These are phyloP conservation scores for Prunus mume DNA, from an alignment of 306 rosid species.

Conservation along the genomic window DNA sequence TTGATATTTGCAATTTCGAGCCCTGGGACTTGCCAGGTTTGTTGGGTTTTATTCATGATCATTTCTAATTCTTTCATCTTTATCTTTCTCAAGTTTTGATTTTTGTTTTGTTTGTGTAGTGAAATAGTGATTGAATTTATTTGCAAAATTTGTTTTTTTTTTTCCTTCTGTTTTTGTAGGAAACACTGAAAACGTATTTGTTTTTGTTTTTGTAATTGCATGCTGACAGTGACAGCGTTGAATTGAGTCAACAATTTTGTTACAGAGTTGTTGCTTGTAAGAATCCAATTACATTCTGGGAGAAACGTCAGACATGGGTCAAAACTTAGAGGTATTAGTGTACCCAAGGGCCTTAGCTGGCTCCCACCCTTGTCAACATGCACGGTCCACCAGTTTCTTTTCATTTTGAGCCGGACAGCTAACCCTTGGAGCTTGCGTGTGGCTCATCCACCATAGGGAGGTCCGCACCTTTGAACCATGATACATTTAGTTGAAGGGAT, in stretches of 20 bases:
- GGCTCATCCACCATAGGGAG: background rate
- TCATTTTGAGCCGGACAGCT: background rate
- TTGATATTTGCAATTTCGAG: slow-evolving; percentile 79
- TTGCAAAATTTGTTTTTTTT: background rate
- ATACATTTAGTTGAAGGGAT: background rate
- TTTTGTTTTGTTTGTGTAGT: background rate
- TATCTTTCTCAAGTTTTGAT: background rate
- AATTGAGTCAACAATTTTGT: background rate
- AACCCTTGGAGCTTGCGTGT: background rate
- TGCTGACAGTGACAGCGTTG: background rate
- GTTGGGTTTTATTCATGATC: background rate
- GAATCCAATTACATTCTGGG: background rate
- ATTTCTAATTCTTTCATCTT: background rate
- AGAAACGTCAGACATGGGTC: no score
- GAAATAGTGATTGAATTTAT: background rate
- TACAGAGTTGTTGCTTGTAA: no score
- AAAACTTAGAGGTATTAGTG: no score
- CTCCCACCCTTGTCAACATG: no score
- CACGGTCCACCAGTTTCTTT: background rate
- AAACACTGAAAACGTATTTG: background rate
- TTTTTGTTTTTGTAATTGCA: background rate
- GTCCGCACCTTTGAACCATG: background rate
- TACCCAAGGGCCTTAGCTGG: no score
- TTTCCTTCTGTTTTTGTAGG: background rate
- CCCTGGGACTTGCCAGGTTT: slow-evolving; percentile 95